Evolutionary conservation across 129 eudicot species (phyloP), one percentile per base, ranked within the genome.

Genomic region (Rutidosis leptorrhynchoides): DNA sequence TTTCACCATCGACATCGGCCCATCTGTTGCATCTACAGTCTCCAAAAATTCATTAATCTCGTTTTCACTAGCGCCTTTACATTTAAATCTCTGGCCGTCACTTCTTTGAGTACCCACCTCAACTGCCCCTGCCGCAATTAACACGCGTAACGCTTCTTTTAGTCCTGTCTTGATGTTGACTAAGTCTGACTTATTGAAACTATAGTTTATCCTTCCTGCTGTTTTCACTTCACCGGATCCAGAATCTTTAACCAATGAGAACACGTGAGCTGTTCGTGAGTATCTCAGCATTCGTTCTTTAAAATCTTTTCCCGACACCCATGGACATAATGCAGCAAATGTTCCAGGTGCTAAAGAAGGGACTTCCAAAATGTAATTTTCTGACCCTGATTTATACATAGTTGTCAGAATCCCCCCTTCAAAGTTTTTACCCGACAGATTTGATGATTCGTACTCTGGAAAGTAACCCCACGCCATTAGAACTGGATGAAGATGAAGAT

Each of bases 401-500:
- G 95, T 88, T 17, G 98, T 88, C 45, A 92, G 78, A 49, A 92
- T 82, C 16, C 85, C 96, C 1, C 98, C 98, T 54, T 92, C 83
- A 23, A 81, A 80, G 43, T 24, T 69, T 64, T 78, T 88, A 2
- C 98, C 98, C 11, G 64, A 35, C 15, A 77, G 52, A 56, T 75
- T 81, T 17, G 81, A 58, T 17, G 81, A 58, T 1, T 62, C 76
- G 11, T 66, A 28, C 21, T 85, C 90, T 0, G 96, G 98, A 30
- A 88, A 92, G 78, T 92, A 92, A 42, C 98, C 98, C 98, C 98
- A 92, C 15, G 90, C 95, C 96, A 88, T 83, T 68, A 82, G 62
- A 29, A 84, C 90, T 1, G 98, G 98, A 78, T 85, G 98, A 3
- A 92, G 83, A 48, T 82, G 95, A 62, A 88, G 96, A 59, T 92